These are phyloP conservation scores for Aspergillus sp. DNA, from an alignment of 2,329 filamentous ascomycete genomes.

Conservation along the genomic window DNA sequence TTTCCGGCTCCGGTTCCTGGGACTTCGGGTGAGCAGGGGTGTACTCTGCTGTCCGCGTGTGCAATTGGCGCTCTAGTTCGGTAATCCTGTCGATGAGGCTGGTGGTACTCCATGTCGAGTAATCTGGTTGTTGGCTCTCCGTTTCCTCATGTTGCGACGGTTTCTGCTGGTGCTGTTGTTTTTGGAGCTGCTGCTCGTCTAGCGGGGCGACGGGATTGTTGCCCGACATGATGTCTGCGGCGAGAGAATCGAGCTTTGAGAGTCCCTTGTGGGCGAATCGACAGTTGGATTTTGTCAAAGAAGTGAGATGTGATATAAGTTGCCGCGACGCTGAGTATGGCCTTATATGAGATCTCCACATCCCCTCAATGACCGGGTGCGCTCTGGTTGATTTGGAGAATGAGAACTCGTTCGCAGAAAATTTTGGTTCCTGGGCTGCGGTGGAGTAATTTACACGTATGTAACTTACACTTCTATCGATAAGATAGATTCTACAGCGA, in stretches of 20 bases:
- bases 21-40: conserved; percentile 21
- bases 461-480: not conserved
- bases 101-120: conserved; percentile 70
- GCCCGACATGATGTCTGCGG: conserved; percentile 30
- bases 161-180: not conserved
- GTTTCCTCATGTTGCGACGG: not conserved
- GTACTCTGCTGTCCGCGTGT: conserved; percentile 51
- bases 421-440: not conserved
- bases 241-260: conserved; percentile 21
- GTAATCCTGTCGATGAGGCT: conserved; percentile 71
- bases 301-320: conserved; percentile 12
- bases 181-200: conserved; percentile 15
- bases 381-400: not conserved
- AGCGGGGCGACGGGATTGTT: conserved; percentile 16
- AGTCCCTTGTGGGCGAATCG: conserved; percentile 14
- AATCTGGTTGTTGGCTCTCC: conserved; percentile 46
- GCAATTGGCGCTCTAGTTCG: conserved; percentile 69
- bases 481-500: not conserved
- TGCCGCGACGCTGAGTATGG: conserved; percentile 21
- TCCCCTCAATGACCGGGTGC: conserved; percentile 28
- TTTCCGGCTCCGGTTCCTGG: not conserved
- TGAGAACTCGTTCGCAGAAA: conserved; percentile 1
- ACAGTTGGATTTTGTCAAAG: conserved; percentile 18
- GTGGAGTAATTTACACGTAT: not conserved
- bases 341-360: conserved; percentile 35